Base-by-base conservation (phyloP, 164 flowering plant genomes). In the Magnolia changhungtana region DNA sequence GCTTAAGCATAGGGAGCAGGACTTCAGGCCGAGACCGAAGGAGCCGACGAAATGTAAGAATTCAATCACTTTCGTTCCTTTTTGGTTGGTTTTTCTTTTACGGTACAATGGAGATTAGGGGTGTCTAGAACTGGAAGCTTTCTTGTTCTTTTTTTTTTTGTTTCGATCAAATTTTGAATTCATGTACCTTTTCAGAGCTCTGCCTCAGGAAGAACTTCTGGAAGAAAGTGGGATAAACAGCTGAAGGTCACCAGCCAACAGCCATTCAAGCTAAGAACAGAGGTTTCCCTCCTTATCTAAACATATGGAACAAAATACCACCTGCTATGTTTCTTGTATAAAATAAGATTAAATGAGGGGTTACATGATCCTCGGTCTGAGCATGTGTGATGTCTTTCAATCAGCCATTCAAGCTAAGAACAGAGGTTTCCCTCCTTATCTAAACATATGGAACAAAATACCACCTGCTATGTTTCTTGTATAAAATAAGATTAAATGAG, bases 241-340 rank as follows among this genome's bases (percentile, higher is more conserved):
- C 88, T 72, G 10, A 89, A 74, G 82, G 84, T 81, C 75, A 94
- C 99, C 6, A 72, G 86, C 63, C 95, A 82, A 61, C 87, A 86
- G 78, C 98, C 98, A 27, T 96, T 96, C 77, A 89, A 90, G 81
- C 94, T 94, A 19, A 90, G 89, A 81, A 96, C 99, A 49, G 99
- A 96, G 93, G 97, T 89, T 67, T 16, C 2, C 1, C 19, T 19
- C 55, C 18, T 66, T 8, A 59, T 52, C 16, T 49, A 55, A 24
- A 21, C 64, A 68, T 68, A 78, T 13, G 4, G 52, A 64, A 45
- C 2, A 2, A 24, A 63, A 74, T 2, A 13, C 0, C n/a, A 0
- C 21, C 21, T n/a, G 24, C 19, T 21, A 20, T 65, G 68, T 37
- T 37, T 37, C 45, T 3, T 37, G 45, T 37, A 37, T 37, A 37